These are phyloP conservation scores for Malus hybrid DNA, from an alignment of 331 rosid genomes.

Conservation along the genomic window DNA sequence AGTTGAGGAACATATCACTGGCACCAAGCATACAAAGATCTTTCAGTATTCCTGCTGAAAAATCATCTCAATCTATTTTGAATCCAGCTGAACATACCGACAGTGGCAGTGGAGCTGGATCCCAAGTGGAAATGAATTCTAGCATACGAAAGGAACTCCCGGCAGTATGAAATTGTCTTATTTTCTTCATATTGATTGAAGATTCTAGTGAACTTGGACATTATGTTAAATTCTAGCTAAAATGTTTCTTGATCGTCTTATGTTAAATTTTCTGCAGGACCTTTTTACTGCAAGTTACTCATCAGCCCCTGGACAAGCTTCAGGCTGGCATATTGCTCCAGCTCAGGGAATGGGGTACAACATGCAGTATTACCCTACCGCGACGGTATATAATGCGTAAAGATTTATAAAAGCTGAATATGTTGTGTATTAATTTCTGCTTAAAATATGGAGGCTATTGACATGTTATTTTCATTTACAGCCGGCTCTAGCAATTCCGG, in stretches of 20 bases:
- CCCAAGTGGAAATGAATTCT: slow-evolving; percentile 30
- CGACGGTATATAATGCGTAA: slow-evolving; percentile 30
- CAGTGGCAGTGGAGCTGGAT: slow-evolving; percentile 14
- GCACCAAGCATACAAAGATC: slow-evolving; percentile 19
- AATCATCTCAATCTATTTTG: slow-evolving; percentile 25
- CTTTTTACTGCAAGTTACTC: slow-evolving; percentile 49
- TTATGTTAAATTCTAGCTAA: too few species aligned
- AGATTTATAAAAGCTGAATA: not conserved
- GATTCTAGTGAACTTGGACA: too few species aligned
- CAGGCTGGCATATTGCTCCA: slow-evolving; percentile 52
- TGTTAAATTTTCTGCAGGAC: slow-evolving; percentile 53
- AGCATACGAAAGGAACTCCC: slow-evolving; percentile 65
- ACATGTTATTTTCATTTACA: slow-evolving; percentile 27
- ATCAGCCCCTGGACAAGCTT: slow-evolving; percentile 32
- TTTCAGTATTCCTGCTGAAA: slow-evolving; percentile 21
- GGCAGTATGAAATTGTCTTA: slow-evolving; percentile 32
- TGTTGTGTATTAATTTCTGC: not conserved
- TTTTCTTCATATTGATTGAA: not conserved
- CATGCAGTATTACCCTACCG: slow-evolving; percentile 51
- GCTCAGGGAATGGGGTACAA: slow-evolving; percentile 40
- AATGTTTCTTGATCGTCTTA: not conserved
- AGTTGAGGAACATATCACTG: slow-evolving; percentile 23
- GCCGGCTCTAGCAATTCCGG: slow-evolving; percentile 36
- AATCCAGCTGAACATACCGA: slow-evolving; percentile 30
- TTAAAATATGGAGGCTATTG: slow-evolving; percentile 2